A percentile compares a stretch with the other conserved stretches of the same genome.
Conservation (phyloP, 73 alveolate genomes). For the Halteria grandinella region DNA sequence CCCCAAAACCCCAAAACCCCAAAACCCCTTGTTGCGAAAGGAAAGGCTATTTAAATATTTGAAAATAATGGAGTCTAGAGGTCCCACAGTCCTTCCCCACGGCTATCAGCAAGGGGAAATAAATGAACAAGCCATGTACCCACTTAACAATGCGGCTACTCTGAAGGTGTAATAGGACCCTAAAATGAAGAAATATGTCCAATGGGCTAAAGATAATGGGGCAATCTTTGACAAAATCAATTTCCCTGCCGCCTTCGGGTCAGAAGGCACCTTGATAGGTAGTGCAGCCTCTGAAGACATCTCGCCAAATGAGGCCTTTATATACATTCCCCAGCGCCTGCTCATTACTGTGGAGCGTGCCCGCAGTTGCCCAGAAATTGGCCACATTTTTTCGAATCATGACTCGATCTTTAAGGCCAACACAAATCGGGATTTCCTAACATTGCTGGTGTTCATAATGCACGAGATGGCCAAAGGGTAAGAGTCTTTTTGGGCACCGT, state of each 20-base stretch:
- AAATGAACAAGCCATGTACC: conserved; percentile 16
- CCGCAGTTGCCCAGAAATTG: conserved; percentile 53
- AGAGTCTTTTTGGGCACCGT: conserved; percentile 66
- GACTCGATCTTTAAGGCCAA: conserved; percentile 40
- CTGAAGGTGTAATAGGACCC: conserved; percentile 1
- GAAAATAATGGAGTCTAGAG: background rate
- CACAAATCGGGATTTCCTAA: conserved; percentile 39
- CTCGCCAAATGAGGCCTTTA: conserved; percentile 43
- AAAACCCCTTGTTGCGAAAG: background rate
- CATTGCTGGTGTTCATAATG: conserved; percentile 40
- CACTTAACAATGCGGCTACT: no score
- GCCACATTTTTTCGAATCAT: conserved; percentile 52
- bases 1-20: conserved; percentile 59
- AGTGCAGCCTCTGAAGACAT: conserved; percentile 45
- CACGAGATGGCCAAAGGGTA: conserved; percentile 59
- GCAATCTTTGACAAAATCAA: conserved; percentile 24
- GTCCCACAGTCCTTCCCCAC: background rate
- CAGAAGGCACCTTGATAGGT: conserved; percentile 7
- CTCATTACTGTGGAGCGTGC: conserved; percentile 56
- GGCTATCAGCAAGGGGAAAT: background rate
- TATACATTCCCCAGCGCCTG: conserved; percentile 57
- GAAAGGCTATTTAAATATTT: background rate
- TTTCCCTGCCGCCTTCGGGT: conserved; percentile 56
- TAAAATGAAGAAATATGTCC: background rate
- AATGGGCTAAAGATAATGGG: conserved; percentile 60